These are phyloP conservation scores for Colletotrichum orbiculare DNA, from an alignment of 2,329 filamentous ascomycete species.

Conservation along the genomic window DNA sequence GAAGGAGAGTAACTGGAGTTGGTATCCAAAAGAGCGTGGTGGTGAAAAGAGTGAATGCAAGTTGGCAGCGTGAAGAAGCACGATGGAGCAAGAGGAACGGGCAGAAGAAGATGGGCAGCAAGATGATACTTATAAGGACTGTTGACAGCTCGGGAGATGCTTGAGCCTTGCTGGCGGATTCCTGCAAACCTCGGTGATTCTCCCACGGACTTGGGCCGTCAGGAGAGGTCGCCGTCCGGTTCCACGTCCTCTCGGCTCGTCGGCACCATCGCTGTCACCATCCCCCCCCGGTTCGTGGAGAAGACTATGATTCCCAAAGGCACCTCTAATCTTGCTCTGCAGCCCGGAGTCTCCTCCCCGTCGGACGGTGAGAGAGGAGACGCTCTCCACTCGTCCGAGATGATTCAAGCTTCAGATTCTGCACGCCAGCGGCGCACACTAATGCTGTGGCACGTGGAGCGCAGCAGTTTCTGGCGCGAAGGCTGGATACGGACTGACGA, in stretches of 20 bases:
- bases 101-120: conserved; percentile 1
- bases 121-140: conserved; percentile 14
- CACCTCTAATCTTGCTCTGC: conserved; percentile 17
- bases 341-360: conserved; percentile 11
- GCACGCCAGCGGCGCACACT: conserved; percentile 12
- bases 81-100: conserved; percentile 3
- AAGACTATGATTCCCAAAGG: conserved; percentile 16
- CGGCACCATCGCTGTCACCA: conserved; percentile 9
- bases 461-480: neutral
- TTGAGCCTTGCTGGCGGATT: neutral
- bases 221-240: neutral
- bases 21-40: conserved; percentile 14
- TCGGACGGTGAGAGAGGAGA: conserved; percentile 1
- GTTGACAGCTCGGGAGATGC: neutral
- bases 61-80: conserved; percentile 23
- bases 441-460: neutral
- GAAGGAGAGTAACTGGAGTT: conserved; percentile 23
- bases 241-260: conserved; percentile 6
- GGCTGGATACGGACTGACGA: neutral
- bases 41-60: conserved; percentile 25
- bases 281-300: conserved; percentile 12
- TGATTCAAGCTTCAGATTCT: conserved; percentile 19
- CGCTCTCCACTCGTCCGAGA: conserved; percentile 6
- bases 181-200: neutral
- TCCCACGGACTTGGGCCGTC: neutral